phyloP scores from a whole-genome alignment of 2,329 filamentous ascomycete species.

The Eutypella sp. region DNA sequence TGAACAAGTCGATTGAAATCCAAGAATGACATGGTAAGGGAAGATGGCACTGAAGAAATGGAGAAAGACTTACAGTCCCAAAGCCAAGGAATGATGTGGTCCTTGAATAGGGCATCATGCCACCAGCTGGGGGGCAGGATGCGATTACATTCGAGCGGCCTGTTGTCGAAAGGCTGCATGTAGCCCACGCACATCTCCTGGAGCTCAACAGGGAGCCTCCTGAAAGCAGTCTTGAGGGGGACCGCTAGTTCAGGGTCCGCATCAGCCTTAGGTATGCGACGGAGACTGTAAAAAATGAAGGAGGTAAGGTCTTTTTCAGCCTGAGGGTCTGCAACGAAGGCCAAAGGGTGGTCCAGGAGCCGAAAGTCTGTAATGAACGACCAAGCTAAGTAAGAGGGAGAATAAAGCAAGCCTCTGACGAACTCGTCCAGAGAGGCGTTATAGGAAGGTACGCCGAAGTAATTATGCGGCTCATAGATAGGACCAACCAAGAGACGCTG shows the following conservation, averaged over 20 bases:
- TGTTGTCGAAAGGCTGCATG: conserved; percentile 12
- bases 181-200: not conserved
- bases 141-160: conserved; percentile 10
- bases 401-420: not conserved
- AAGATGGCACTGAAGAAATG: not conserved
- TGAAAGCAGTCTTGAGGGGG: no score
- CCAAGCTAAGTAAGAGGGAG: no score
- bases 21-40: not conserved
- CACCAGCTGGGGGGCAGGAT: conserved; percentile 11
- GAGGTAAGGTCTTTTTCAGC: no score
- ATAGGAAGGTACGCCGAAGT: conserved; percentile 2
- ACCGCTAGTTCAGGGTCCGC: no score
- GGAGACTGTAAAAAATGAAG: no score
- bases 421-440: conserved; percentile 1
- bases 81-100: conserved; percentile 17
- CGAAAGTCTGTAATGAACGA: no score
- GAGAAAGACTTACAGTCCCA: conserved; percentile 7
- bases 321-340: no score
- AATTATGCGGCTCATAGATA: conserved; percentile 9
- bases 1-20: not conserved
- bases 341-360: no score
- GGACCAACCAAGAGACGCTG: conserved; percentile 1
- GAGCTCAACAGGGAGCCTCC: conserved; percentile 11
- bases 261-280: no score
- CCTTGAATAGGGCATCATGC: conserved; percentile 11